A percentile compares a stretch with the other conserved stretches of the same genome.
Evolutionary conservation across 2,329 filamentous ascomycete genomes (phyloP).

Genomic region (Sordariomycetes sp.): DNA sequence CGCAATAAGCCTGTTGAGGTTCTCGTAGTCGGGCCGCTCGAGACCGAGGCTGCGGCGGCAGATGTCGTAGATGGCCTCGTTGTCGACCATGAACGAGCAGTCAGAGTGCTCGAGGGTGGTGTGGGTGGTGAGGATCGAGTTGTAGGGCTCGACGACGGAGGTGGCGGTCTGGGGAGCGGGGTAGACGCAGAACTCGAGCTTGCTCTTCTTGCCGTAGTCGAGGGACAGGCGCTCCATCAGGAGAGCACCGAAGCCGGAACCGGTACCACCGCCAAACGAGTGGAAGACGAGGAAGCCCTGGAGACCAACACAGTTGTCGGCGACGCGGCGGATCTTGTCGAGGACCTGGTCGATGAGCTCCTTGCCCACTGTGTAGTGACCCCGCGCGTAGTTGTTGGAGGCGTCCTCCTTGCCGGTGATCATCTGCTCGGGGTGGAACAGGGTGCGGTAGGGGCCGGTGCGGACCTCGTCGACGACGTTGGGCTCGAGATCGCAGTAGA

Average conservation of each 20-base stretch:
- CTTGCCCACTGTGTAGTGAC: conserved; percentile 99
- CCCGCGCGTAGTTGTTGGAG: conserved; percentile 99
- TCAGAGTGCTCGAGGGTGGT: conserved; percentile 98
- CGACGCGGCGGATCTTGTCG: conserved; percentile 94
- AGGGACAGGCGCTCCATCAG: conserved; percentile 98
- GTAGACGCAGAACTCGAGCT: conserved; percentile 99
- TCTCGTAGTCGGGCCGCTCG: conserved; percentile 95
- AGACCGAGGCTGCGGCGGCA: conserved; percentile 96
- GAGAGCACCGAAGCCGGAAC: conserved; percentile 95
- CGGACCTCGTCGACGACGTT: conserved; percentile 99
- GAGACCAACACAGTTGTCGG: conserved; percentile 94
- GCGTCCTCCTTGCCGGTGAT: conserved; percentile 99
- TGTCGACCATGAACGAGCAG: conserved; percentile 99
- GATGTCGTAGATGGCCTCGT: conserved; percentile 99
- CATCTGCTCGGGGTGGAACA: conserved; percentile 99
- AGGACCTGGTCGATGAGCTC: conserved; percentile 97
- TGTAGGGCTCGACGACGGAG: conserved; percentile 98
- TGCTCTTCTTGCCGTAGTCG: conserved; percentile 99
- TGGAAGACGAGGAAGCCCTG: conserved; percentile 99
- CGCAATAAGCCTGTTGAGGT: conserved; percentile 96
- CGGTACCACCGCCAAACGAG: conserved; percentile 98
- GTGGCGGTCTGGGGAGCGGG: conserved; percentile 94
- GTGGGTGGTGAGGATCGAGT: conserved; percentile 98
- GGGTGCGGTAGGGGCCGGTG: conserved; percentile 86
- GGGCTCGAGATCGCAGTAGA: conserved; percentile 99